Percentiles rank a stretch among this genome's conserved stretches.
These are phyloP conservation scores for Porphyrellus sp. DNA, from an alignment of 1,284 basidiomycete species.

Conservation along the genomic window DNA sequence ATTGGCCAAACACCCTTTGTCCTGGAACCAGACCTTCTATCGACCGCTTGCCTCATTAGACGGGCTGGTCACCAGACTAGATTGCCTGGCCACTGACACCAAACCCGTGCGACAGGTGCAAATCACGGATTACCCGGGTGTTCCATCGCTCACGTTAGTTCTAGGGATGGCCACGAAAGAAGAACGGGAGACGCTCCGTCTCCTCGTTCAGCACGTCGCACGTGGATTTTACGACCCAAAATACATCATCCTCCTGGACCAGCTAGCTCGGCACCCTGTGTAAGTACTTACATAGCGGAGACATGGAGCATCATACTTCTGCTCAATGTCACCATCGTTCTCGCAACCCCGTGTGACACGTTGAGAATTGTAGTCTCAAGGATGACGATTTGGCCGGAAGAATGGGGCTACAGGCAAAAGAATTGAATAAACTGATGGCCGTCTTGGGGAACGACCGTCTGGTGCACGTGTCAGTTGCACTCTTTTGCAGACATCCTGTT, in stretches of 20 bases:
- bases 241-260: constrained; percentile 89
- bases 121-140: neutral
- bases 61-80: no score
- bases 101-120: constrained; percentile 2
- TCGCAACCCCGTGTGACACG: constrained; percentile 22
- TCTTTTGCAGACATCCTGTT: neutral
- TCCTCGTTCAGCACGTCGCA: constrained; percentile 86
- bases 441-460: constrained; percentile 83
- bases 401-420: constrained; percentile 88
- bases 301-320: constrained; percentile 14
- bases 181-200: constrained; percentile 60
- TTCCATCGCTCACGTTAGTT: neutral
- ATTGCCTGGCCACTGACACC: neutral
- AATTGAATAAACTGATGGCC: constrained; percentile 89
- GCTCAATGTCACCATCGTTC: constrained; percentile 18
- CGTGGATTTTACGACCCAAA: constrained; percentile 94
- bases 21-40: no score
- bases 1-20: no score
- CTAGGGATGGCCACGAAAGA: constrained; percentile 40
- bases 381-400: constrained; percentile 89
- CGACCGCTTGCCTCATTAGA: no score
- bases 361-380: constrained; percentile 62
- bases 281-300: constrained; percentile 54
- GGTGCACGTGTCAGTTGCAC: constrained; percentile 69
- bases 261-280: constrained; percentile 88